Percentiles rank a stretch among this genome's conserved stretches.
phyloP scores from a whole-genome alignment of 345 rosid genomes.

The Lepidium sativum region DNA sequence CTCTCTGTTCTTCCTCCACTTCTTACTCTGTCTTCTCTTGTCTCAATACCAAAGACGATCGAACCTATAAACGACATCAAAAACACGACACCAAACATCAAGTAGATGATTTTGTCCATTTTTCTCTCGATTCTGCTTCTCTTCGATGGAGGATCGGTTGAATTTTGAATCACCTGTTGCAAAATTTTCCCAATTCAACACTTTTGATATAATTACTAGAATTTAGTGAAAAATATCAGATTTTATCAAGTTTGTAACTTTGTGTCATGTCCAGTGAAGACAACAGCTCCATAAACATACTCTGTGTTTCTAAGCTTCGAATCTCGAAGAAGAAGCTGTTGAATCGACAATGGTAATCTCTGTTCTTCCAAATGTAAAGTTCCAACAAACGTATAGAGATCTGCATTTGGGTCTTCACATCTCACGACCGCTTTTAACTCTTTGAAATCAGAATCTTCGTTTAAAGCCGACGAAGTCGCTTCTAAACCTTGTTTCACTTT shows the following conservation, averaged over 20 bases:
- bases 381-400: constrained; percentile 75
- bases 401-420: constrained; percentile 96
- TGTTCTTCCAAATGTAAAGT: constrained; percentile 59
- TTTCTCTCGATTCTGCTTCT: constrained; percentile 85
- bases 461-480: constrained; percentile 44
- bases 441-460: constrained; percentile 56
- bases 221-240: not conserved
- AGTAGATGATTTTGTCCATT: constrained; percentile 71
- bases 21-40: constrained; percentile 43
- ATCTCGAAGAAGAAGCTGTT: constrained; percentile 88
- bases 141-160: constrained; percentile 89
- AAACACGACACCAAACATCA: constrained; percentile 59
- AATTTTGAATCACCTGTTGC: constrained; percentile 69
- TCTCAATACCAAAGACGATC: constrained; percentile 62
- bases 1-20: constrained; percentile 64
- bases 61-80: constrained; percentile 61
- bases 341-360: constrained; percentile 64
- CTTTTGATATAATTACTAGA: not conserved
- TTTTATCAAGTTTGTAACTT: constrained; percentile 19
- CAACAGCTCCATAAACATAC: constrained; percentile 68
- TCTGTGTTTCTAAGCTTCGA: constrained; percentile 89
- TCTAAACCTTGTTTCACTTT: constrained; percentile 76
- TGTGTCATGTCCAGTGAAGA: constrained; percentile 86
- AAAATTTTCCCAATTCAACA: not conserved
- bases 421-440: constrained; percentile 57